Conservation (phyloP, 805 yeast species). For the Tetrapisispora arboricola region DNA sequence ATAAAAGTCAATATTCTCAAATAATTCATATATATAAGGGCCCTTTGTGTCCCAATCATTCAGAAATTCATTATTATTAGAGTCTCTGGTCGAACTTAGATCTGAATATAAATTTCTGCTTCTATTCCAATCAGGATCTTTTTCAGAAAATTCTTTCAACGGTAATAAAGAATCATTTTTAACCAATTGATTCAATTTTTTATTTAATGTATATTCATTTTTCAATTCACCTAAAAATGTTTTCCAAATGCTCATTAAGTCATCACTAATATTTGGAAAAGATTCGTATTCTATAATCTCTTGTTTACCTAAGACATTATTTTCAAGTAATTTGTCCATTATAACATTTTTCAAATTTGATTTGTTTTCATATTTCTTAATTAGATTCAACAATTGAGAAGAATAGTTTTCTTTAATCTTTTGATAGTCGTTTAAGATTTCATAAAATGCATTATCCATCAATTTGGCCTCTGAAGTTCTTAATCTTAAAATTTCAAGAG, state of each 20-base stretch:
- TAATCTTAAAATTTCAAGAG: slow-evolving; percentile 48
- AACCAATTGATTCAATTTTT: slow-evolving; percentile 36
- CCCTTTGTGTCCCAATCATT: slow-evolving; percentile 69
- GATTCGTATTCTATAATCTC: slow-evolving; percentile 39
- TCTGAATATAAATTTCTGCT: slow-evolving; percentile 38
- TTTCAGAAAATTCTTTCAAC: slow-evolving; percentile 41
- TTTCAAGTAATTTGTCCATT: slow-evolving; percentile 27
- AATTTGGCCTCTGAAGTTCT: slow-evolving; percentile 45
- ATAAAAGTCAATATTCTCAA: slow-evolving; percentile 59
- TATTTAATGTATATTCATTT: slow-evolving; percentile 41
- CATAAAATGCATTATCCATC: slow-evolving; percentile 51
- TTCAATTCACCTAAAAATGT: slow-evolving; percentile 33
- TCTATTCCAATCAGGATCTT: slow-evolving; percentile 46
- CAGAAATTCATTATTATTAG: slow-evolving; percentile 36
- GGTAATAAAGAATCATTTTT: slow-evolving; percentile 48
- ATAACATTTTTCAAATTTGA: slow-evolving; percentile 29
- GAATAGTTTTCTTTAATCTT: slow-evolving; percentile 37
- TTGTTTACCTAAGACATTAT: slow-evolving; percentile 34
- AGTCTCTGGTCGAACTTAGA: slow-evolving; percentile 35
- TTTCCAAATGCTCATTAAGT: slow-evolving; percentile 36
- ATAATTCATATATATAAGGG: slow-evolving; percentile 62
- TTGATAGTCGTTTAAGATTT: slow-evolving; percentile 40
- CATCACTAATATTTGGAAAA: slow-evolving; percentile 35
- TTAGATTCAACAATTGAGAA: slow-evolving; percentile 32
- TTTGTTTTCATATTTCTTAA: slow-evolving; percentile 1